Percentiles rank a stretch among this genome's conserved stretches.
These are phyloP conservation scores for Sporothrix globosa DNA, from an alignment of 2,329 filamentous ascomycete species.

Conservation along the genomic window DNA sequence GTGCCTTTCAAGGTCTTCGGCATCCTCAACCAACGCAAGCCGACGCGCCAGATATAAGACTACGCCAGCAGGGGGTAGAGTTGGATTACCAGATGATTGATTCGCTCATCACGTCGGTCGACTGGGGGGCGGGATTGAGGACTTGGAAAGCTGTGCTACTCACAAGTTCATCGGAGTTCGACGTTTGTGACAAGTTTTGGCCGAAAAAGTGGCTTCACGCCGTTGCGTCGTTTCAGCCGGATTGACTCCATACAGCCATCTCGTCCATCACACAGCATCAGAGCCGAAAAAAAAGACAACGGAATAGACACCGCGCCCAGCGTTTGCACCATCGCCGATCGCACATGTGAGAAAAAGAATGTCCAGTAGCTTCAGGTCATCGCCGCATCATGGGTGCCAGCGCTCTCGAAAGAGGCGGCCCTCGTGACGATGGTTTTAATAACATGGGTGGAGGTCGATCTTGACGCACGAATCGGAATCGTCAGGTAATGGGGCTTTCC, in stretches of 20 bases:
- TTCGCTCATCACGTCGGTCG: constrained; percentile 28
- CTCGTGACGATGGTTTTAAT: constrained; percentile 72
- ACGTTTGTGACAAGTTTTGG: neutral
- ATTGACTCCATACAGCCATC: neutral
- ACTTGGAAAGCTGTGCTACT: constrained; percentile 17
- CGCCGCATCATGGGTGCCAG: constrained; percentile 67
- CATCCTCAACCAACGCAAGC: constrained; percentile 36
- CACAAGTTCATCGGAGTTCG: neutral
- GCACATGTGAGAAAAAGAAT: constrained; percentile 41
- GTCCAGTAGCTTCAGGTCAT: constrained; percentile 69
- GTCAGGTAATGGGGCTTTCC: constrained; percentile 50
- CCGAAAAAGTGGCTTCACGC: too few relatives aligned
- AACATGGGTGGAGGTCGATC: constrained; percentile 57
- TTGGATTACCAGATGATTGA: constrained; percentile 38
- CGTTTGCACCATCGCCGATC: neutral
- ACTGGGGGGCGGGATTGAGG: neutral
- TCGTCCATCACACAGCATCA: neutral
- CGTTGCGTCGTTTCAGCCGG: neutral
- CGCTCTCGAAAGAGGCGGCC: constrained; percentile 54
- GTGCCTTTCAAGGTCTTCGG: constrained; percentile 33
- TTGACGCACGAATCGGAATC: constrained; percentile 60
- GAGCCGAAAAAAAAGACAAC: neutral
- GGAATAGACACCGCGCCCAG: neutral
- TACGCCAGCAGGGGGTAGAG: constrained; percentile 34
- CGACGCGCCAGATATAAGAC: too few relatives aligned